phyloP scores from a whole-genome alignment of 2,329 filamentous ascomycete species.

The Aspergillus sojae region DNA sequence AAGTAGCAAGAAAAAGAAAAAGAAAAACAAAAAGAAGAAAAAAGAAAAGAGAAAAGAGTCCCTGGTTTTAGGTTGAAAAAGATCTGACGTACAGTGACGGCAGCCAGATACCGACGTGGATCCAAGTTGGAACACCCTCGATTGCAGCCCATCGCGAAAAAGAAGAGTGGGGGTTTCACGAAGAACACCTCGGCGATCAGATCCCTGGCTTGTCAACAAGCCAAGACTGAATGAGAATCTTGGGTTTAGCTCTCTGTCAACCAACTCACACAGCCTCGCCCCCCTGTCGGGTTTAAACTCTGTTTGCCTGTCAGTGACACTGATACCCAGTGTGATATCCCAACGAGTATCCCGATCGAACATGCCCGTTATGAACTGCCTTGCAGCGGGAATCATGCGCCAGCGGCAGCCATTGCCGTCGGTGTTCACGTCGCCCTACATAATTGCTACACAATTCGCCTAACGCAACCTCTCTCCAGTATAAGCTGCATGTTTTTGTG shows the following conservation, averaged over 20 bases:
- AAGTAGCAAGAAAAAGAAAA: background rate
- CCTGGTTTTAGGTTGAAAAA: conserved; percentile 1
- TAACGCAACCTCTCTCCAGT: conserved; percentile 11
- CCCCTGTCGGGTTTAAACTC: conserved; percentile 5
- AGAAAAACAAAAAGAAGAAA: background rate
- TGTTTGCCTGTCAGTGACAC: conserved; percentile 9
- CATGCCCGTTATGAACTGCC: conserved; percentile 14
- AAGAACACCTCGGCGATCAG: conserved; percentile 25
- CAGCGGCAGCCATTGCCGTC: conserved; percentile 15
- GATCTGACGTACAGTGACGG: conserved; percentile 11
- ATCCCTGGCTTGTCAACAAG: conserved; percentile 17
- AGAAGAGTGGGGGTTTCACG: conserved; percentile 15
- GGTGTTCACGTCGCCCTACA: conserved; percentile 8
- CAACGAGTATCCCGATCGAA: conserved; percentile 12
- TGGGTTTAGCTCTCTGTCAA: conserved; percentile 10
- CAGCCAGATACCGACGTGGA: conserved; percentile 15
- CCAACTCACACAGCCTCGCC: conserved; percentile 6
- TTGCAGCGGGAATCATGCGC: conserved; percentile 20
- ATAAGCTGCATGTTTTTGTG: conserved; percentile 24
- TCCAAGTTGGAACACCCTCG: conserved; percentile 11
- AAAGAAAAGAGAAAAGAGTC: background rate
- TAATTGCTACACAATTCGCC: conserved; percentile 3
- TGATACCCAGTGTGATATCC: conserved; percentile 11
- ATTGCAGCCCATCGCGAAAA: conserved; percentile 12
- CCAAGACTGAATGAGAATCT: conserved; percentile 10